Conservation (phyloP, 495 filamentous ascomycete genomes). For the Daldinia concentrica region DNA sequence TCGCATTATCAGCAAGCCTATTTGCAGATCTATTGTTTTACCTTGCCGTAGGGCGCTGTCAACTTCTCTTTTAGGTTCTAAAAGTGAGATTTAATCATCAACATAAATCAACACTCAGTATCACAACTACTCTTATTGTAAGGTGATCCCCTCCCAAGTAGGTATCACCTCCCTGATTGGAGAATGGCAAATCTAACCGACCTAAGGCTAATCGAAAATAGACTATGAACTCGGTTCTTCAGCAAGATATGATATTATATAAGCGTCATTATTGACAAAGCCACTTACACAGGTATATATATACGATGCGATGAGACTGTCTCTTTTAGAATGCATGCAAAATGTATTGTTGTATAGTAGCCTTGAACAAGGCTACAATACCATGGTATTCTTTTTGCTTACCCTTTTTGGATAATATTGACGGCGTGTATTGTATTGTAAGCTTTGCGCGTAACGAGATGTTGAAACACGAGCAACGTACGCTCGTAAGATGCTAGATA, state of each 20-base stretch:
- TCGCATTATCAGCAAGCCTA: not conserved
- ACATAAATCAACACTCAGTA: not conserved
- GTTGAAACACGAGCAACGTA: not conserved
- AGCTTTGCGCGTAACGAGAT: not conserved
- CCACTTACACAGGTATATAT: not conserved
- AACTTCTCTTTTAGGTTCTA: not conserved
- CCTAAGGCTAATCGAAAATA: not conserved
- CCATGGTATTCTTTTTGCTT: not conserved
- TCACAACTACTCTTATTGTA: not conserved
- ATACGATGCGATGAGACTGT: not conserved
- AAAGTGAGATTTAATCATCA: too few relatives aligned
- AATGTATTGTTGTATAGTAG: not conserved
- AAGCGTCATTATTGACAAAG: not conserved
- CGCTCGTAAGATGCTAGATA: constrained; percentile 1
- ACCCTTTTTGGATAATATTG: not conserved
- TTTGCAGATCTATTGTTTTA: not conserved
- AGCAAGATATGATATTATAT: not conserved
- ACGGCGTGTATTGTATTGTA: not conserved
- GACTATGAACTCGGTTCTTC: not conserved
- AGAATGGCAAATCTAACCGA: not conserved
- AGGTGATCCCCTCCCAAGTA: not conserved
- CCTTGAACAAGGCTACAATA: not conserved
- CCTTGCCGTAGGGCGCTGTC: not conserved
- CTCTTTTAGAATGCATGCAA: not conserved
- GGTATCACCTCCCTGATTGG: not conserved